These are phyloP conservation scores for Colletotrichum sublineola DNA, from an alignment of 2,329 filamentous ascomycete genomes.

Conservation along the genomic window DNA sequence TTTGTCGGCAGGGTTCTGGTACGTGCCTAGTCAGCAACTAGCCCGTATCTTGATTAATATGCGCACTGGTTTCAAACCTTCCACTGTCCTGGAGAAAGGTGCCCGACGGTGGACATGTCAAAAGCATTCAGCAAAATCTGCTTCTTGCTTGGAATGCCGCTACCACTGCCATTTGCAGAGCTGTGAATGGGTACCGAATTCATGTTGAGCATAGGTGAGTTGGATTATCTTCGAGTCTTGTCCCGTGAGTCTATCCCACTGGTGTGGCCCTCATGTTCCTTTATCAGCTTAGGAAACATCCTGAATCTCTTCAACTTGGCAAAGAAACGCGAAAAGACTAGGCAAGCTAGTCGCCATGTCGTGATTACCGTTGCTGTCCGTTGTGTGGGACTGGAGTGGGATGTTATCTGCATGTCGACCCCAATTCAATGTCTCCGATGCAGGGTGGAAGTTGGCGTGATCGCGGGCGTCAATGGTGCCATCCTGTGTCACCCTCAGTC, in stretches of 20 bases:
- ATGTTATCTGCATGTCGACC: constrained; percentile 28
- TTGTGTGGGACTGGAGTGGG: constrained; percentile 35
- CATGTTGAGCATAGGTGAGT: constrained; percentile 5
- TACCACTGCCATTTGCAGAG: constrained; percentile 17
- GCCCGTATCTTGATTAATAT: too few relatives aligned
- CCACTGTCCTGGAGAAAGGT: constrained; percentile 76
- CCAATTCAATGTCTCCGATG: constrained; percentile 24
- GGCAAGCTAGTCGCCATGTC: constrained; percentile 12
- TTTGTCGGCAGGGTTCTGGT: constrained; percentile 70
- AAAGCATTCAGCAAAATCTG: constrained; percentile 73
- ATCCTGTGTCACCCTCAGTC: constrained; percentile 5
- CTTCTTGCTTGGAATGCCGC: constrained; percentile 23
- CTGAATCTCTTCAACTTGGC: constrained; percentile 14
- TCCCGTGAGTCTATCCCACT: too few relatives aligned
- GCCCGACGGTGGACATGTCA: constrained; percentile 70
- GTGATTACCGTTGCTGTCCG: constrained; percentile 37
- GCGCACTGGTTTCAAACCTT: constrained; percentile 59
- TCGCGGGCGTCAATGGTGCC: constrained; percentile 36
- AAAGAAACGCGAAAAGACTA: not conserved
- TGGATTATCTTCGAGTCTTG: not conserved
- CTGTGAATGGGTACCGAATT: constrained; percentile 28
- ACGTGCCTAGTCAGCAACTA: constrained; percentile 25
- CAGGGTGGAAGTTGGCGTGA: constrained; percentile 38
- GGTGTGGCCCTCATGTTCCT: not conserved
- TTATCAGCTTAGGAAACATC: constrained; percentile 1